phyloP scores from a whole-genome alignment of 352 stramenopile genomes.

The Pythium monospermum region DNA sequence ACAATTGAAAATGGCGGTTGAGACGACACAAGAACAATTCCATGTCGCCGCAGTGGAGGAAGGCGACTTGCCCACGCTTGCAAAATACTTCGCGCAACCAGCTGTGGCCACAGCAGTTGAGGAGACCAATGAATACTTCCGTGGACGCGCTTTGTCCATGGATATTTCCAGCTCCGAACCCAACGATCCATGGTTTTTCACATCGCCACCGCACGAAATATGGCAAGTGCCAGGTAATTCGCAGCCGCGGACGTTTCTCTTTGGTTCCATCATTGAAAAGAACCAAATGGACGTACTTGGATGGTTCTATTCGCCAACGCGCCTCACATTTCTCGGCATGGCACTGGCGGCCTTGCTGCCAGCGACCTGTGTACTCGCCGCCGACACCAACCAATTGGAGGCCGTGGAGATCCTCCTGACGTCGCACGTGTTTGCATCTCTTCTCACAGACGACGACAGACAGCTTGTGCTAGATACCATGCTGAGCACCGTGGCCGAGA shows the following conservation, averaged over 20 bases:
- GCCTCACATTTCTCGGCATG: not conserved
- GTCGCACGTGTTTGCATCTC: constrained; percentile 1
- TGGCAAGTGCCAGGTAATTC: not conserved
- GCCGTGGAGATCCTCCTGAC: constrained; percentile 9
- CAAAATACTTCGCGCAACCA: constrained; percentile 9
- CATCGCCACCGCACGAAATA: not conserved
- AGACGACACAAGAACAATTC: too few relatives aligned
- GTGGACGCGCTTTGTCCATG: not conserved
- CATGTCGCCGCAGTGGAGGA: not conserved
- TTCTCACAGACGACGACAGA: not conserved
- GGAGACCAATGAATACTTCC: constrained; percentile 11
- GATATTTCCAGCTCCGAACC: constrained; percentile 3
- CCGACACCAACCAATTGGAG: constrained; percentile 9
- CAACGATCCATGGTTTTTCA: constrained; percentile 13
- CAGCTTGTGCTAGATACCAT: constrained; percentile 2
- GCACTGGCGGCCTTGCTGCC: constrained; percentile 13
- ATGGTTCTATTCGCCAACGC: constrained; percentile 9
- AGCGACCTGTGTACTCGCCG: constrained; percentile 1
- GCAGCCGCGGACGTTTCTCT: constrained; percentile 6
- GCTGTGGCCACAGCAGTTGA: constrained; percentile 1
- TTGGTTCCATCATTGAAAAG: not conserved
- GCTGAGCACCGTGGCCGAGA: constrained; percentile 7
- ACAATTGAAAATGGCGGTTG: too few relatives aligned
- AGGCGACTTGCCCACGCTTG: constrained; percentile 1
- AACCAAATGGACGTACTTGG: constrained; percentile 4